A percentile compares a stretch with the other conserved stretches of the same genome.
Evolutionary conservation across 2,329 filamentous ascomycete species (phyloP).

Genomic region (Trichoderma oligosporum): DNA sequence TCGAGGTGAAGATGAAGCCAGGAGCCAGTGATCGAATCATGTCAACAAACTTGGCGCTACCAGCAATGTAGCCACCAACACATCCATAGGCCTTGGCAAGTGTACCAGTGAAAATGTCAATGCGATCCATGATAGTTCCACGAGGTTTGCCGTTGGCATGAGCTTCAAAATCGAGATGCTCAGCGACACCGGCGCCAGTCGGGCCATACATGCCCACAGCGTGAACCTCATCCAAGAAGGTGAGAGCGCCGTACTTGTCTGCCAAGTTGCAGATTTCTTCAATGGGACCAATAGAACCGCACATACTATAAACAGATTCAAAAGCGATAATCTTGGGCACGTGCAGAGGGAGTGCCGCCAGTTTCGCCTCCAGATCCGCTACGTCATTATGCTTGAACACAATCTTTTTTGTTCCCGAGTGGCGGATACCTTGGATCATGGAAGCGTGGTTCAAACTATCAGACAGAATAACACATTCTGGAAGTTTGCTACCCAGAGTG

Average conservation of each 20-base stretch:
- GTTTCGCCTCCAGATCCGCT: slow-evolving; percentile 85
- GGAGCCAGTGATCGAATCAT: slow-evolving; percentile 90
- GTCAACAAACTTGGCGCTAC: slow-evolving; percentile 80
- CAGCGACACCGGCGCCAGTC: slow-evolving; percentile 89
- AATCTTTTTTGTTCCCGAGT: slow-evolving; percentile 94
- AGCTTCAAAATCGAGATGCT: slow-evolving; percentile 91
- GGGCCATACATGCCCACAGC: slow-evolving; percentile 99
- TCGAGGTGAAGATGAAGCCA: slow-evolving; percentile 98
- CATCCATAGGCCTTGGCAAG: slow-evolving; percentile 97
- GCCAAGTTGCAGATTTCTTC: slow-evolving; percentile 93
- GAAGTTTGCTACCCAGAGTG: slow-evolving; percentile 93
- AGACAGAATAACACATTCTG: slow-evolving; percentile 94
- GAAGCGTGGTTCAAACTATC: slow-evolving; percentile 97
- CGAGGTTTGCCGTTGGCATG: slow-evolving; percentile 69
- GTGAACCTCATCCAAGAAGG: slow-evolving; percentile 97
- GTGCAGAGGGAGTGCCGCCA: slow-evolving; percentile 78
- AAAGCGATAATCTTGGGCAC: slow-evolving; percentile 98
- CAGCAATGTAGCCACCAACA: slow-evolving; percentile 96
- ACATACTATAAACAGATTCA: slow-evolving; percentile 99
- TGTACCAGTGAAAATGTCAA: slow-evolving; percentile 97
- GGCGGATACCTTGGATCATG: slow-evolving; percentile 98
- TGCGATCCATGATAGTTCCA: slow-evolving; percentile 88
- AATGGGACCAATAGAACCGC: slow-evolving; percentile 93
- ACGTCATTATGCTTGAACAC: slow-evolving; percentile 99
- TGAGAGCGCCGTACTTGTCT: slow-evolving; percentile 95